A percentile compares a stretch with the other conserved stretches of the same genome.
phyloP scores from a whole-genome alignment of 345 rosid genomes.

The Hevea brasiliensis region DNA sequence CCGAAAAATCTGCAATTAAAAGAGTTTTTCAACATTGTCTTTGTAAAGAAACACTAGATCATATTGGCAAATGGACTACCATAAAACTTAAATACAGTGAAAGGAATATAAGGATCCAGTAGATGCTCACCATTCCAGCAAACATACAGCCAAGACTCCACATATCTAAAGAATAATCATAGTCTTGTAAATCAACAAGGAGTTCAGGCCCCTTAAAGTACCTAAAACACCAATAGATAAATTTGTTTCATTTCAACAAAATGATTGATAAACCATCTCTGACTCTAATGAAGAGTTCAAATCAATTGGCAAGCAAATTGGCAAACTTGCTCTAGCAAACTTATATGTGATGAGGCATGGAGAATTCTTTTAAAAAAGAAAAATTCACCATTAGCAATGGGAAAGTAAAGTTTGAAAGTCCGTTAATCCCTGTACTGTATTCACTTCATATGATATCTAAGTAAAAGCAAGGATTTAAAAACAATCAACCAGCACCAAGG shows the following conservation, averaged over 20 bases:
- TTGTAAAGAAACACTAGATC: neutral
- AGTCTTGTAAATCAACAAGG: conserved; percentile 90
- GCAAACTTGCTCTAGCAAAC: neutral
- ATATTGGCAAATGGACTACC: neutral
- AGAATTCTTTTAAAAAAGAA: no score
- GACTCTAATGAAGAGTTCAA: neutral
- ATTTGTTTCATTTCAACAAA: neutral
- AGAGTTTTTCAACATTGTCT: neutral
- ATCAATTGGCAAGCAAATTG: neutral
- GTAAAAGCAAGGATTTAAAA: no score
- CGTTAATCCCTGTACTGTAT: no score
- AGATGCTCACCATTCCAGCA: conserved; percentile 80
- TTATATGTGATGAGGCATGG: neutral
- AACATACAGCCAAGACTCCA: conserved; percentile 99
- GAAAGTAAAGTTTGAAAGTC: neutral
- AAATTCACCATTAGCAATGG: neutral
- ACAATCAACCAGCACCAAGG: neutral
- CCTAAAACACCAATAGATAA: conserved; percentile 37
- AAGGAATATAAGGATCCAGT: neutral
- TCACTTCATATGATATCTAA: neutral
- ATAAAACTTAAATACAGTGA: neutral
- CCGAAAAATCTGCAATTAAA: conserved; percentile 65
- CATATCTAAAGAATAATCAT: conserved; percentile 88
- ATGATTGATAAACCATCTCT: neutral
- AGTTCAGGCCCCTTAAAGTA: conserved; percentile 97